Evolutionary conservation across 306 rosid genomes (phyloP).

Genomic region (Cyamopsis tetragonoloba): DNA sequence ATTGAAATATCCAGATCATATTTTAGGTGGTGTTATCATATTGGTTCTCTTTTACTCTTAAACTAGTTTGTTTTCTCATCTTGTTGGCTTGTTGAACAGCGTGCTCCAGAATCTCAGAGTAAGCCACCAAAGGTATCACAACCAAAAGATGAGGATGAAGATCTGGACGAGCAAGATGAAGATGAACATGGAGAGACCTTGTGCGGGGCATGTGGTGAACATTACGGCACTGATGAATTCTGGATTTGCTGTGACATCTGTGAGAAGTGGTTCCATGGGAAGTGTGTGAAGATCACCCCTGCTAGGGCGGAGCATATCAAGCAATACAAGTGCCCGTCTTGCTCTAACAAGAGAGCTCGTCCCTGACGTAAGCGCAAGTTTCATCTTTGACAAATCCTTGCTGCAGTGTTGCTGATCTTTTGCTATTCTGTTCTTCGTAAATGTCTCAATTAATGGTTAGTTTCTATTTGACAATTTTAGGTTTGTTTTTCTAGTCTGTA

Average conservation of each 20-base stretch:
- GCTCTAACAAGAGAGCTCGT: conserved; percentile 86
- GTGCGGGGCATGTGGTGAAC: conserved; percentile 90
- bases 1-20: neutral
- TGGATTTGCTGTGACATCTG: conserved; percentile 96
- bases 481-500: conserved; percentile 36
- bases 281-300: conserved; percentile 92
- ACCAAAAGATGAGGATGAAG: conserved; percentile 65
- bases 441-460: conserved; percentile 35
- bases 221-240: conserved; percentile 78
- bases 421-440: conserved; percentile 26
- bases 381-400: conserved; percentile 5
- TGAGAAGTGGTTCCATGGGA: conserved; percentile 93
- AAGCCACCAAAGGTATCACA: conserved; percentile 41
- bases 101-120: conserved; percentile 49
- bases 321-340: conserved; percentile 97
- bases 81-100: conserved; percentile 40
- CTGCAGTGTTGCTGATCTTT: conserved; percentile 29
- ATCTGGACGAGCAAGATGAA: conserved; percentile 65
- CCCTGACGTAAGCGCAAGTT: conserved; percentile 31
- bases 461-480: conserved; percentile 25
- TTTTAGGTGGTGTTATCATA: neutral
- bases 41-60: conserved; percentile 4
- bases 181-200: conserved; percentile 88
- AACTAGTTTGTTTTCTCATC: conserved; percentile 12
- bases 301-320: conserved; percentile 91